Percentiles rank a stretch among this genome's conserved stretches.
Evolutionary conservation across 371 early-diverging fungal species (phyloP).

Genomic region (Fennellomyces sp.): DNA sequence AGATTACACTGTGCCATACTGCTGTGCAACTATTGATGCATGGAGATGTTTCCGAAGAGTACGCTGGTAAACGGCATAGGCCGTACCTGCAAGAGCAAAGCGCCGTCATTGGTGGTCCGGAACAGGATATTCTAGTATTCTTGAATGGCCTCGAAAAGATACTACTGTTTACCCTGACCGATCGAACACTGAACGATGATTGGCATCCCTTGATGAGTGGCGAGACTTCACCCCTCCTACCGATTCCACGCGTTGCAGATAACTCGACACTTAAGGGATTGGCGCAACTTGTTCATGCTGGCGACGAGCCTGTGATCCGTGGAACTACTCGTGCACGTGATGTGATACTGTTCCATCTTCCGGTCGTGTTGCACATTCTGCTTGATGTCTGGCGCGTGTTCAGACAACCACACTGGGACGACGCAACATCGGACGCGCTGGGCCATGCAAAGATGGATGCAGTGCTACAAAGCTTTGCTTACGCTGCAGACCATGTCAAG

Average conservation of each 20-base stretch:
- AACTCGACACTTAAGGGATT: conserved; percentile 33
- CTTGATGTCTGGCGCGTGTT: conserved; percentile 59
- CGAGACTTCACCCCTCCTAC: neutral
- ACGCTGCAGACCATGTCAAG: conserved; percentile 51
- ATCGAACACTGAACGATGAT: conserved; percentile 38
- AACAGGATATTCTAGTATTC: conserved; percentile 60
- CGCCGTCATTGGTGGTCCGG: conserved; percentile 31
- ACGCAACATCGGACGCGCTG: conserved; percentile 15
- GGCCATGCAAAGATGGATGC: conserved; percentile 45
- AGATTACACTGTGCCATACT: conserved; percentile 54
- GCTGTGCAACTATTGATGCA: conserved; percentile 34
- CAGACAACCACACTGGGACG: conserved; percentile 34
- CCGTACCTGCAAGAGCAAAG: conserved; percentile 20
- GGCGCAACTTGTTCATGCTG: conserved; percentile 31
- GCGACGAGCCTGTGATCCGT: neutral
- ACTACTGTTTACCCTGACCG: conserved; percentile 63
- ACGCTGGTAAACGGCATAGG: neutral
- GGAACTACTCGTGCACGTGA: conserved; percentile 43
- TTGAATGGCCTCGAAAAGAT: conserved; percentile 68
- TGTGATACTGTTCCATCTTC: conserved; percentile 52
- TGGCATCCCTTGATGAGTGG: conserved; percentile 29
- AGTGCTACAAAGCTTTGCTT: conserved; percentile 47
- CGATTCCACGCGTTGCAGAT: conserved; percentile 23
- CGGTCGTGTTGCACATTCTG: conserved; percentile 54
- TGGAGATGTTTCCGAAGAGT: conserved; percentile 19